These are phyloP conservation scores for Cenchrus purpureus DNA, from an alignment of 176 grass and related monocot species.

Conservation along the genomic window DNA sequence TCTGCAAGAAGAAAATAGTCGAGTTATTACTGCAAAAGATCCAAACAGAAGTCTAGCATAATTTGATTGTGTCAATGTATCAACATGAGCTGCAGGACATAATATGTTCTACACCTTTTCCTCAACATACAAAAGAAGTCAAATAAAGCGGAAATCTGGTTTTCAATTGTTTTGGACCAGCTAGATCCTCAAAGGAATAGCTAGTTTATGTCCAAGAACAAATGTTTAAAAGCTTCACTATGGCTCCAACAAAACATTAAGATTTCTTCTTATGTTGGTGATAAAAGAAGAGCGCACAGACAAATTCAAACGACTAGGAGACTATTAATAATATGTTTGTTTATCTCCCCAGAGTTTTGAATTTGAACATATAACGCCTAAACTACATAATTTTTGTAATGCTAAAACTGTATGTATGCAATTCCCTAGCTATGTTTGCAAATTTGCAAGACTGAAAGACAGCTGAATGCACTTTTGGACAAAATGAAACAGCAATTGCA, in stretches of 20 bases:
- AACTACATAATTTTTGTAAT: slow-evolving; percentile 2
- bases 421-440: not conserved
- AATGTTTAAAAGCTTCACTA: not conserved
- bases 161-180: slow-evolving; percentile 34
- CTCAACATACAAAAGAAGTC: slow-evolving; percentile 1
- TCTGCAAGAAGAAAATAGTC: slow-evolving; percentile 35
- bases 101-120: not conserved
- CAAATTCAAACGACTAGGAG: too few relatives aligned
- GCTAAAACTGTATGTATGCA: not conserved
- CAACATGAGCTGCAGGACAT: not conserved
- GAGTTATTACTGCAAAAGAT: slow-evolving; percentile 38
- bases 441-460: not conserved
- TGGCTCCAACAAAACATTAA: not conserved
- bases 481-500: not conserved
- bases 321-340: not conserved
- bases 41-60: not conserved
- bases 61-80: not conserved
- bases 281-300: not conserved
- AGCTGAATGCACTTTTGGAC: not conserved
- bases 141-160: not conserved
- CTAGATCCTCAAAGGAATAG: slow-evolving; percentile 8
- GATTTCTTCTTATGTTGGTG: not conserved
- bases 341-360: not conserved
- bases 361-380: not conserved
- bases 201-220: slow-evolving; percentile 9